Percentiles rank a stretch among this genome's conserved stretches.
Conservation (phyloP, 2,329 filamentous ascomycete species). For the Talaromyces albobiverticillius region DNA sequence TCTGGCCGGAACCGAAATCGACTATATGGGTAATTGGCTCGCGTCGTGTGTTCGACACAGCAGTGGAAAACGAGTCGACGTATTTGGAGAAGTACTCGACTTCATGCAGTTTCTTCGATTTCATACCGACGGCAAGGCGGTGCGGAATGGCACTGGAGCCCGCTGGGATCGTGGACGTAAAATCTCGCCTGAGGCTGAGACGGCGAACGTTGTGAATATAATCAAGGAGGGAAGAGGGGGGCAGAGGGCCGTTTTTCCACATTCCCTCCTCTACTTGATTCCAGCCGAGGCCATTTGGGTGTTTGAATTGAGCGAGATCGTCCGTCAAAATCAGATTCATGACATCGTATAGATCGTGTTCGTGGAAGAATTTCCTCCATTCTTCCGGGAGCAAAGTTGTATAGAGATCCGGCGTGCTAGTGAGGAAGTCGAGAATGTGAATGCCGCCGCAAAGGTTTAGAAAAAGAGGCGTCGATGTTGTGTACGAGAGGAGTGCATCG, state of each 20-base stretch:
- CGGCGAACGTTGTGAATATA: constrained; percentile 72
- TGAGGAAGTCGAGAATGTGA: constrained; percentile 95
- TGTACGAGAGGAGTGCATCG: constrained; percentile 72
- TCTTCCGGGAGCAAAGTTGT: constrained; percentile 69
- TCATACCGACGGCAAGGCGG: constrained; percentile 85
- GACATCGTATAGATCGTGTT: constrained; percentile 69
- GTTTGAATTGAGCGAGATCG: constrained; percentile 52
- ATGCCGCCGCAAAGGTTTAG: constrained; percentile 94
- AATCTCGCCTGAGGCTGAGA: constrained; percentile 65
- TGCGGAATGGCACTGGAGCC: constrained; percentile 58
- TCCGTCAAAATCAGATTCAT: constrained; percentile 79
- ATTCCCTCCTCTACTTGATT: constrained; percentile 9
- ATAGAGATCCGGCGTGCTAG: constrained; percentile 78
- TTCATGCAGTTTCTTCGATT: constrained; percentile 91
- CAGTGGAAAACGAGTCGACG: constrained; percentile 63
- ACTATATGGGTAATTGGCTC: constrained; percentile 74
- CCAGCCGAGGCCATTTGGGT: background rate
- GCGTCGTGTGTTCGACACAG: constrained; percentile 49
- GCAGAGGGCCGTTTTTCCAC: constrained; percentile 45
- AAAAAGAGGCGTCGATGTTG: constrained; percentile 70
- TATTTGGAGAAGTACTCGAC: constrained; percentile 88
- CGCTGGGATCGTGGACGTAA: constrained; percentile 38
- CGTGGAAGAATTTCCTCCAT: constrained; percentile 77
- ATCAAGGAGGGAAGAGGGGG: constrained; percentile 59
- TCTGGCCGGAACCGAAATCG: constrained; percentile 95